phyloP scores from a whole-genome alignment of 371 early-diverging fungal genomes.

The Syncephalastrum sp. region DNA sequence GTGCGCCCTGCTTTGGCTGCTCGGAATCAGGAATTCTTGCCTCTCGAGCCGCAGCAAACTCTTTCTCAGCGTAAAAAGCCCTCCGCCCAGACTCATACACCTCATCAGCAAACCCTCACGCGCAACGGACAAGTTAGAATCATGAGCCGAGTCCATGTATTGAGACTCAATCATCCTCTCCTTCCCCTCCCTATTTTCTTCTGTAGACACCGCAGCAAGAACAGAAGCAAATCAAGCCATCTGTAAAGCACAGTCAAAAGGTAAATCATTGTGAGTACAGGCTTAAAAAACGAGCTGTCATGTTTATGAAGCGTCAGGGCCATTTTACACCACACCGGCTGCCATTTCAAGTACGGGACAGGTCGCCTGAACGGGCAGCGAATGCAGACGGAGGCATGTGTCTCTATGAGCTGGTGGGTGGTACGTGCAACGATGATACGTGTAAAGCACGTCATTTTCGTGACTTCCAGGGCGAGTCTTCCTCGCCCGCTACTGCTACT shows the following conservation, averaged over 20 bases:
- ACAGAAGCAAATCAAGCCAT: slow-evolving; percentile 1
- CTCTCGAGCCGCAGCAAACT: no score
- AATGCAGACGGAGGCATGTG: slow-evolving; percentile 12
- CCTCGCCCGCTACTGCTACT: no score
- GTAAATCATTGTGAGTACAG: not conserved
- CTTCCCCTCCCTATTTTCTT: no score
- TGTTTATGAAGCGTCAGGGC: slow-evolving; percentile 10
- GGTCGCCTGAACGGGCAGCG: slow-evolving; percentile 2
- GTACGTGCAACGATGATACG: slow-evolving; percentile 30
- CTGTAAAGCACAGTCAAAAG: not conserved
- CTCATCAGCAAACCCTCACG: no score
- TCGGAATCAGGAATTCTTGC: not conserved
- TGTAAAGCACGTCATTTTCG: slow-evolving; percentile 24
- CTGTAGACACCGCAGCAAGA: no score
- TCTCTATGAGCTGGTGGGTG: slow-evolving; percentile 20
- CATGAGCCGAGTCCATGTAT: no score
- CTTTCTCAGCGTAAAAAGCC: no score
- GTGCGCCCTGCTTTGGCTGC: not conserved
- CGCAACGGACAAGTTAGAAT: no score
- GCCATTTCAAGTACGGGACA: slow-evolving; percentile 13
- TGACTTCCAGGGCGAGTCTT: slow-evolving; percentile 14
- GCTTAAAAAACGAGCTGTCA: not conserved
- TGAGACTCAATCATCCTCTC: no score
- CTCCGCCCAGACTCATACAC: no score
- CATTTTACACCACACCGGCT: slow-evolving; percentile 18